Evolutionary conservation across 495 filamentous ascomycete species (phyloP).

Genomic region (Neurospora sp.): DNA sequence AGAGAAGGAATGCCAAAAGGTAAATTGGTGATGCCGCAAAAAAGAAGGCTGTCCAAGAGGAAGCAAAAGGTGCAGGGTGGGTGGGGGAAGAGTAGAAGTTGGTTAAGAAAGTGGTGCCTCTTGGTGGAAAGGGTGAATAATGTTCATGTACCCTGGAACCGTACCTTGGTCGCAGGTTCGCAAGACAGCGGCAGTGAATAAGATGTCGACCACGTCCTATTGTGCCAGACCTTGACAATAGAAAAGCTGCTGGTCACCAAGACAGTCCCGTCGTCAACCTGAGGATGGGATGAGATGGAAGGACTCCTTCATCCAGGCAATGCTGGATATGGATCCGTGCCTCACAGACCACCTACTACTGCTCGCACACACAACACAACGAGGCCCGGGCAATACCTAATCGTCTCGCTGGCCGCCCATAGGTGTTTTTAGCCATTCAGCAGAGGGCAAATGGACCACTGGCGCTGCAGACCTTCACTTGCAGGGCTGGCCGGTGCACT

Average conservation of each 20-base stretch:
- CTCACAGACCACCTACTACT: neutral
- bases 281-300: neutral
- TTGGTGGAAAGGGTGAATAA: neutral
- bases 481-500: neutral
- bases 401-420: neutral
- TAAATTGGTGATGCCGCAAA: neutral
- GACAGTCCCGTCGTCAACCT: neutral
- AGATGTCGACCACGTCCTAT: neutral
- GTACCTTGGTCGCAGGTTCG: neutral
- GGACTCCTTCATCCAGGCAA: neutral
- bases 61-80: neutral
- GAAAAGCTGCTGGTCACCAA: neutral
- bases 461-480: neutral
- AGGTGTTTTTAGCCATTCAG: neutral
- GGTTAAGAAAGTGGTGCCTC: neutral
- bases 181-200: neutral
- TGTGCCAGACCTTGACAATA: neutral
- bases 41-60: neutral
- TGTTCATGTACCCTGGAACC: neutral
- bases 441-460: neutral
- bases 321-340: neutral
- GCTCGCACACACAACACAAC: neutral
- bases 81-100: neutral
- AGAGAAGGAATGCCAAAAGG: neutral
- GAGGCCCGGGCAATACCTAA: neutral